These are phyloP conservation scores for Capsicum rhomboideum DNA, from an alignment of 257 asterid species.

Conservation along the genomic window DNA sequence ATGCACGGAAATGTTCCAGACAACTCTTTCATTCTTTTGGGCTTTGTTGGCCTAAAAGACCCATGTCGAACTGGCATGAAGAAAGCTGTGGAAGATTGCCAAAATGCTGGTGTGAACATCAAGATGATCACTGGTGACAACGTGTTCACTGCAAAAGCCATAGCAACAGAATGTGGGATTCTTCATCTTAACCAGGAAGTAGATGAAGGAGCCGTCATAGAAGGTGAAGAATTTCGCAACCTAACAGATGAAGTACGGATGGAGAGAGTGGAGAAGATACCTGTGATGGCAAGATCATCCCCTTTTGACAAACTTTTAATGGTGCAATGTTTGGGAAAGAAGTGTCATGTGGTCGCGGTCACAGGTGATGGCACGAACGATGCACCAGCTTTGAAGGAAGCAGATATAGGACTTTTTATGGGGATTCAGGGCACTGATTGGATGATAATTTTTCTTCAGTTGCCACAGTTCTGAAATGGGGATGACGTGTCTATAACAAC, in stretches of 20 bases:
- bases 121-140: no score
- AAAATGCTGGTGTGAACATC: conserved; percentile 49
- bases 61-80: conserved; percentile 58
- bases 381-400: conserved; percentile 60
- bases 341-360: conserved; percentile 75
- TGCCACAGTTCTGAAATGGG: conserved; percentile 42
- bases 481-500: no score
- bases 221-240: no score
- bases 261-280: no score
- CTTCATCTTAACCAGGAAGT: not conserved
- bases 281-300: no score
- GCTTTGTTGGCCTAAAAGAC: conserved; percentile 55
- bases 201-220: no score
- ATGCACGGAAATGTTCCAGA: conserved; percentile 18
- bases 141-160: no score
- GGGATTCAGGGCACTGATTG: conserved; percentile 65
- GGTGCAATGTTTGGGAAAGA: conserved; percentile 55
- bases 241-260: no score
- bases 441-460: conserved; percentile 62
- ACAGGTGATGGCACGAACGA: conserved; percentile 70
- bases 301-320: conserved; percentile 67
- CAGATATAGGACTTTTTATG: conserved; percentile 66
- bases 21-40: conserved; percentile 32
- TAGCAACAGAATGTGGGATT: no score
- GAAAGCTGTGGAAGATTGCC: conserved; percentile 60